Conservation (phyloP, 148 eudicot species). For the Drosera capensis region DNA sequence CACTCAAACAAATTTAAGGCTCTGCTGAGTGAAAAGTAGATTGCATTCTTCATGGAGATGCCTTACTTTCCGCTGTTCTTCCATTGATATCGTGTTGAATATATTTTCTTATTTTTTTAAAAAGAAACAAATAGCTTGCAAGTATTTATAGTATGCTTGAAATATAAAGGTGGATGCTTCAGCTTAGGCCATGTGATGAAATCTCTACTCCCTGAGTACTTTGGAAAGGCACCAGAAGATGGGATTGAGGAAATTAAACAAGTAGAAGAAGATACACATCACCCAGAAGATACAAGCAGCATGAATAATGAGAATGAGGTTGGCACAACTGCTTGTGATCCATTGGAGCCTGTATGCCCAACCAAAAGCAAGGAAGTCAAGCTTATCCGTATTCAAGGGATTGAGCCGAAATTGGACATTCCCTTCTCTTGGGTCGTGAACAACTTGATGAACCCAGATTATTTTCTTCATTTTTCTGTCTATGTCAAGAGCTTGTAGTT, state of each 20-base stretch:
- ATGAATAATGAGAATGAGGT: constrained; percentile 14
- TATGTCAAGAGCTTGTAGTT: constrained; percentile 33
- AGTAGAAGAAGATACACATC: constrained; percentile 17
- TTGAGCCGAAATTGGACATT: constrained; percentile 55
- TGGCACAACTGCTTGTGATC: constrained; percentile 12
- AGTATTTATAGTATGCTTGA: not conserved
- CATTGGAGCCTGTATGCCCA: constrained; percentile 7
- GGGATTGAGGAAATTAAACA: constrained; percentile 10
- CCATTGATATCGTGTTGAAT: too few species aligned
- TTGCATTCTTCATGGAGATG: too few species aligned
- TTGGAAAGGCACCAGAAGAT: constrained; percentile 13
- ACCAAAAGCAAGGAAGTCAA: constrained; percentile 28
- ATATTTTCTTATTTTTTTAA: too few species aligned
- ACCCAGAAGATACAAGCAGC: constrained; percentile 24
- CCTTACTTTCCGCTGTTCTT: too few species aligned
- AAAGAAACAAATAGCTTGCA: too few species aligned
- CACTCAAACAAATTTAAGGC: too few species aligned
- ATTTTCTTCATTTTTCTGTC: constrained; percentile 72
- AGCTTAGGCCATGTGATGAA: constrained; percentile 66
- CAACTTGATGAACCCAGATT: constrained; percentile 87
- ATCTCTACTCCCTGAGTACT: constrained; percentile 56
- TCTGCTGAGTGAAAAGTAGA: too few species aligned
- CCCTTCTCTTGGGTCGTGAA: constrained; percentile 89
- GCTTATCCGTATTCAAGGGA: constrained; percentile 78
- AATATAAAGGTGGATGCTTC: constrained; percentile 51